Evolutionary conservation across 2,329 filamentous ascomycete species (phyloP).

Genomic region (Talaromyces marneffei): DNA sequence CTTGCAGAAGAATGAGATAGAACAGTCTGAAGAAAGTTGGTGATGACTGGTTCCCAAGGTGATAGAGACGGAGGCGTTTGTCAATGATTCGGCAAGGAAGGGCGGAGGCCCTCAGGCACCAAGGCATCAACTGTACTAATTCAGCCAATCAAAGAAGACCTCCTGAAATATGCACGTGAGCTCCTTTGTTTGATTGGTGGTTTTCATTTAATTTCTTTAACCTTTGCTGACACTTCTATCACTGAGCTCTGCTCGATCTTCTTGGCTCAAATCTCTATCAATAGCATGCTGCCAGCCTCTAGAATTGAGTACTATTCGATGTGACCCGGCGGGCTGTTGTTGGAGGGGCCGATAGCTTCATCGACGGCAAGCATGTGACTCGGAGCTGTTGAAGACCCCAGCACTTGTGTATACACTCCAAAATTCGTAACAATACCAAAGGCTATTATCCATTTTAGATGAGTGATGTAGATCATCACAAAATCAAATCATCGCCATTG

Average conservation of each 20-base stretch:
- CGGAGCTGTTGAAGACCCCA: neutral
- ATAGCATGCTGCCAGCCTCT: neutral
- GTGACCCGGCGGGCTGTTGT: too few species aligned
- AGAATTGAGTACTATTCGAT: neutral
- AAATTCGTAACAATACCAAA: too few species aligned
- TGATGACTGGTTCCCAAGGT: neutral
- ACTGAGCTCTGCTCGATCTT: neutral
- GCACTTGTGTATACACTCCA: neutral
- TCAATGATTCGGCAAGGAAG: neutral
- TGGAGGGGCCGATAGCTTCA: neutral
- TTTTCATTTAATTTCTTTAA: too few species aligned
- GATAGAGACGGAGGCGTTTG: neutral
- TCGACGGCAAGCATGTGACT: neutral
- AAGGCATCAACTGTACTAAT: neutral
- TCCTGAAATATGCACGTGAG: neutral
- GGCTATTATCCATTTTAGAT: neutral
- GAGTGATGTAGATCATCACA: neutral
- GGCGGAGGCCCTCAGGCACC: neutral
- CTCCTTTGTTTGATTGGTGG: neutral
- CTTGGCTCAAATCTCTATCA: neutral
- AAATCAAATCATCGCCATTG: neutral
- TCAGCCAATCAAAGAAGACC: neutral
- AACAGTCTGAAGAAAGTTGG: neutral
- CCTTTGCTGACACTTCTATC: too few species aligned
- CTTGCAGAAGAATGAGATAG: neutral